Percentiles rank a stretch among this genome's conserved stretches.
These are phyloP conservation scores for Xylaria curta DNA, from an alignment of 495 filamentous ascomycete species.

Conservation along the genomic window DNA sequence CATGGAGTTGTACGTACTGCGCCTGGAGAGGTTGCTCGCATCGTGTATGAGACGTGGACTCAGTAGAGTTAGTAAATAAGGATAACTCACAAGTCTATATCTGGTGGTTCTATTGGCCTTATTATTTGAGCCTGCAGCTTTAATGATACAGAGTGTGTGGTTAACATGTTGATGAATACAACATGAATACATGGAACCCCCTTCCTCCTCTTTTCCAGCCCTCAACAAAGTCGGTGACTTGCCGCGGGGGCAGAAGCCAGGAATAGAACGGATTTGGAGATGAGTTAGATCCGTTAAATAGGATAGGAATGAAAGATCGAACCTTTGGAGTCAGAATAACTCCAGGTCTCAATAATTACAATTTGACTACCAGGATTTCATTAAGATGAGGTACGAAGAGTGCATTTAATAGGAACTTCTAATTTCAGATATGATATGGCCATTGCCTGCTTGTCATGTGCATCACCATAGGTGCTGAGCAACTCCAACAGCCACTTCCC, in stretches of 20 bases:
- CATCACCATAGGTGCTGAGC: background rate
- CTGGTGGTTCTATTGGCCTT: background rate
- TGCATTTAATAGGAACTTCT: background rate
- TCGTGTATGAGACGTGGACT: conserved; percentile 27
- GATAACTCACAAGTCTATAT: background rate
- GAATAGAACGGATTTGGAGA: background rate
- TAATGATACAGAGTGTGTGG: background rate
- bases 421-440: background rate
- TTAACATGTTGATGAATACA: background rate
- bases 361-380: background rate
- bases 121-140: background rate
- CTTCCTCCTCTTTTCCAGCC: background rate
- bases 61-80: background rate
- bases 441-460: background rate
- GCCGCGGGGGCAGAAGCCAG: background rate
- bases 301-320: background rate
- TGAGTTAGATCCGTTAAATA: background rate
- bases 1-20: conserved; percentile 47
- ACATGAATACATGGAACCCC: background rate
- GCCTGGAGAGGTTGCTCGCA: conserved; percentile 23
- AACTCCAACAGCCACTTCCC: background rate
- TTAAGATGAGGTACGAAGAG: background rate
- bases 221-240: background rate
- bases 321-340: background rate
- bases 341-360: background rate